A percentile compares a stretch with the other conserved stretches of the same genome.
phyloP scores from a whole-genome alignment of 768 basidiomycete genomes.

The Termitomyces titanicus region DNA sequence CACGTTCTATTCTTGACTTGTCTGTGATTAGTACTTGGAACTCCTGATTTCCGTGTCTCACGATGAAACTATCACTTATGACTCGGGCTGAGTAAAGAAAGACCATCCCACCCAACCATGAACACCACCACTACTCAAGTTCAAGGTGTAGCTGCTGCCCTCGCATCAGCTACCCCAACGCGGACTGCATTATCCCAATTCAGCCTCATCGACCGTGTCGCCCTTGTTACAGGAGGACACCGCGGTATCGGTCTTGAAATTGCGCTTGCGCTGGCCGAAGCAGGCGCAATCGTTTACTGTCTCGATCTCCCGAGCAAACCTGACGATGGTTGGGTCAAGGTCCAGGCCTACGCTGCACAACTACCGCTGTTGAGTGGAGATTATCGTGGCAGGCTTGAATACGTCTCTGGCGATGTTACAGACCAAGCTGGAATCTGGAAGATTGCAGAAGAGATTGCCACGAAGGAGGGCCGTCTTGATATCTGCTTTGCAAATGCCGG shows the following conservation, averaged over 20 bases:
- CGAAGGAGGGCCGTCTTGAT: slow-evolving; percentile 60
- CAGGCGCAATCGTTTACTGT: slow-evolving; percentile 45
- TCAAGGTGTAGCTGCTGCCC: slow-evolving; percentile 20
- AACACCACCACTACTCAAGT: slow-evolving; percentile 1
- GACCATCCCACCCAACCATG: not conserved
- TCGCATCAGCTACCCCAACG: slow-evolving; percentile 12
- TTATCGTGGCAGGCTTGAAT: slow-evolving; percentile 35
- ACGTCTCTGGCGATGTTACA: slow-evolving; percentile 54
- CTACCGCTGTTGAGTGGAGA: slow-evolving; percentile 20
- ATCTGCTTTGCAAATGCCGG: slow-evolving; percentile 67
- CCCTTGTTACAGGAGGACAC: slow-evolving; percentile 50
- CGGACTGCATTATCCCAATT: slow-evolving; percentile 28
- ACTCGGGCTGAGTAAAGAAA: not conserved
- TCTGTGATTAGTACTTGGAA: not conserved
- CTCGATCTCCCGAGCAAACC: slow-evolving; percentile 53
- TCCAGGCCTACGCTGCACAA: slow-evolving; percentile 38
- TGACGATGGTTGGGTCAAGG: slow-evolving; percentile 44
- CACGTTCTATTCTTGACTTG: not conserved
- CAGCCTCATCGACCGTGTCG: slow-evolving; percentile 41
- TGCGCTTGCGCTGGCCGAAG: slow-evolving; percentile 23
- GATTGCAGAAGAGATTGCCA: slow-evolving; percentile 46
- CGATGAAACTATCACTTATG: not conserved
- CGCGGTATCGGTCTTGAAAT: slow-evolving; percentile 56
- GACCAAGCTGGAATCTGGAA: slow-evolving; percentile 47
- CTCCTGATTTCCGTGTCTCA: slow-evolving; percentile 1